Evolutionary conservation across 106 monocot genomes (phyloP).

Genomic region (Phalaenopsis aphrodite): DNA sequence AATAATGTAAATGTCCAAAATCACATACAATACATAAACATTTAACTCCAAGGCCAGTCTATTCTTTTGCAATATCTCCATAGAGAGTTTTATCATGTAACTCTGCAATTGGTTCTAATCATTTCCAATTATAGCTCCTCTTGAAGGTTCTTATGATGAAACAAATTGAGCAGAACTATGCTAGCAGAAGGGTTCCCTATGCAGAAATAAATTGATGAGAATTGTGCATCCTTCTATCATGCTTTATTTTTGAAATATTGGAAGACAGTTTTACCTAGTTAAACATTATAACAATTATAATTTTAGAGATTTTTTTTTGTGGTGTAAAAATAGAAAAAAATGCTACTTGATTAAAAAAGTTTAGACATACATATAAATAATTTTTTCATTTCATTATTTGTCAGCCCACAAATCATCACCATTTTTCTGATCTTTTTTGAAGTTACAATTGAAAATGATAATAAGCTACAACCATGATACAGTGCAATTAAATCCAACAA

Average conservation of each 20-base stretch:
- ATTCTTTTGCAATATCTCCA: too few species aligned
- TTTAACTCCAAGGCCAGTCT: too few species aligned
- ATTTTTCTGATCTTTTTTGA: constrained; percentile 94
- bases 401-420: constrained; percentile 93
- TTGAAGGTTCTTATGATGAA: constrained; percentile 77
- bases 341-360: background rate
- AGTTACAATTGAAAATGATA: constrained; percentile 62
- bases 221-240: constrained; percentile 41
- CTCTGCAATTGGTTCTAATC: too few species aligned
- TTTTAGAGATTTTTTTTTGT: too few species aligned
- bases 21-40: too few species aligned
- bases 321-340: background rate
- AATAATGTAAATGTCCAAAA: too few species aligned
- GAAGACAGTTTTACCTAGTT: background rate
- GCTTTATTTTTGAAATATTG: constrained; percentile 64
- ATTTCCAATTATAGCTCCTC: too few species aligned
- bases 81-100: too few species aligned
- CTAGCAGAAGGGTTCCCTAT: background rate
- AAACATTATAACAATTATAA: too few species aligned
- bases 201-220: constrained; percentile 10
- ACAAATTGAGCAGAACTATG: constrained; percentile 39
- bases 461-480: background rate
- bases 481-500: too few species aligned
- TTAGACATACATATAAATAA: constrained; percentile 59
- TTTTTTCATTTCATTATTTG: constrained; percentile 98